Evolutionary conservation across 2,329 filamentous ascomycete species (phyloP).

Genomic region (Hawksworthiomyces lignivorus): DNA sequence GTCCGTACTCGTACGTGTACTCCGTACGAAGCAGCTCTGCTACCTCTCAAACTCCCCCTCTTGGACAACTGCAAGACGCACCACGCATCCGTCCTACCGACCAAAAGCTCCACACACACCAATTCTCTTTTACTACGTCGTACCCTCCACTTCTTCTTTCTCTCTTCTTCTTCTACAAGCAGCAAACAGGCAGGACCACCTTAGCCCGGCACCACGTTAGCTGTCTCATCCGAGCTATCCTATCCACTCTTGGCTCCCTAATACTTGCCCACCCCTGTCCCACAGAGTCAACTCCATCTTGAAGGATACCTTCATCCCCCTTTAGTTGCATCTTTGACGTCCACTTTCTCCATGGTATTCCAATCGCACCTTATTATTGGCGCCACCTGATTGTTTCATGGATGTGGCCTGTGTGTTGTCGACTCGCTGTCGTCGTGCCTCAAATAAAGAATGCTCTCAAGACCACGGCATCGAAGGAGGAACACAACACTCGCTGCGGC

Average conservation of each 20-base stretch:
- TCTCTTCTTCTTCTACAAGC: no score
- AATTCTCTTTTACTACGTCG: neutral
- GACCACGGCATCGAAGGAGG: neutral
- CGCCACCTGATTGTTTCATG: constrained; percentile 28
- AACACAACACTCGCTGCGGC: neutral
- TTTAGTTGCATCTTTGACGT: constrained; percentile 5
- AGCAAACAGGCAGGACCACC: no score
- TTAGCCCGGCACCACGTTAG: constrained; percentile 17
- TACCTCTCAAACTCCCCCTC: no score
- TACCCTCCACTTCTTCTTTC: constrained; percentile 18
- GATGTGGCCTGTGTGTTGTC: constrained; percentile 13
- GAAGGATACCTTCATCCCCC: constrained; percentile 4
- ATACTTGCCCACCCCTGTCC: constrained; percentile 4
- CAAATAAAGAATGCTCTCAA: neutral
- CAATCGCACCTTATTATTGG: constrained; percentile 17
- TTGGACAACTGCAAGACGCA: no score
- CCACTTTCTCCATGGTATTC: constrained; percentile 7
- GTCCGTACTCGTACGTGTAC: no score
- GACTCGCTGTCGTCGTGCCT: neutral
- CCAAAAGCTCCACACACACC: constrained; percentile 7
- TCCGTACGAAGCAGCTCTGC: no score
- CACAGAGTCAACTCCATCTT: neutral
- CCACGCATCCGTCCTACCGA: neutral
- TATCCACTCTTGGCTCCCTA: constrained; percentile 9
- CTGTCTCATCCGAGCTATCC: constrained; percentile 23